Evolutionary conservation across 1,139 yeast species (phyloP).

Genomic region (Suhomyces bolitotheri): DNA sequence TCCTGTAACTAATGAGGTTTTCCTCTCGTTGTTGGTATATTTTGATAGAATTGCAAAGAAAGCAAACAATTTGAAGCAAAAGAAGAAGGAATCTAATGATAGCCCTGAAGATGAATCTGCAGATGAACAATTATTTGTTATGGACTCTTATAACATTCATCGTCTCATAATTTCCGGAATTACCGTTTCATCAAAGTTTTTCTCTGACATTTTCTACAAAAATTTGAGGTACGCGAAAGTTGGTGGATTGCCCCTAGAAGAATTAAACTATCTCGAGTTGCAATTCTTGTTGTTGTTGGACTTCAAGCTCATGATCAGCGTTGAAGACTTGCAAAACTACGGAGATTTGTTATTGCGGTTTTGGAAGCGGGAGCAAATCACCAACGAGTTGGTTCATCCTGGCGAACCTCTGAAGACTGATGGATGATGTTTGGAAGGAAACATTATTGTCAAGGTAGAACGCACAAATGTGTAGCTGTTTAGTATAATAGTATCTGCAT

Average conservation of each 20-base stretch:
- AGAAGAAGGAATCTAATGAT: constrained; percentile 20
- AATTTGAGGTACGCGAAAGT: constrained; percentile 96
- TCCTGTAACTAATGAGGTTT: constrained; percentile 96
- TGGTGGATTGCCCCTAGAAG: constrained; percentile 95
- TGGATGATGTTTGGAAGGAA: too few relatives aligned
- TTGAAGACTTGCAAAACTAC: constrained; percentile 87
- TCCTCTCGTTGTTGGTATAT: constrained; percentile 82
- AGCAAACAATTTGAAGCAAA: constrained; percentile 58
- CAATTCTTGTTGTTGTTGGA: constrained; percentile 85
- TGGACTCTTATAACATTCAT: constrained; percentile 96
- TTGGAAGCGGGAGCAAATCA: constrained; percentile 69
- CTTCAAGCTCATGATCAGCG: constrained; percentile 81
- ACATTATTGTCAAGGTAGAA: too few relatives aligned
- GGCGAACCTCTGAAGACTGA: background rate
- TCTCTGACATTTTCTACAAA: constrained; percentile 93
- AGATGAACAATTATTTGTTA: constrained; percentile 71
- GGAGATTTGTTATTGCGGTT: constrained; percentile 83
- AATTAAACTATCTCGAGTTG: constrained; percentile 85
- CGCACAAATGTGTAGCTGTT: too few relatives aligned
- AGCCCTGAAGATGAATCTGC: constrained; percentile 13
- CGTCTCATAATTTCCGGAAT: constrained; percentile 93
- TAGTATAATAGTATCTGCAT: background rate
- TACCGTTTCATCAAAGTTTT: constrained; percentile 93
- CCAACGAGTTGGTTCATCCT: constrained; percentile 33
- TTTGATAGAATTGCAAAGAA: constrained; percentile 92